Percentiles rank a stretch among this genome's conserved stretches.
These are phyloP conservation scores for Isatis tinctoria DNA, from an alignment of 345 rosid genomes.

Conservation along the genomic window DNA sequence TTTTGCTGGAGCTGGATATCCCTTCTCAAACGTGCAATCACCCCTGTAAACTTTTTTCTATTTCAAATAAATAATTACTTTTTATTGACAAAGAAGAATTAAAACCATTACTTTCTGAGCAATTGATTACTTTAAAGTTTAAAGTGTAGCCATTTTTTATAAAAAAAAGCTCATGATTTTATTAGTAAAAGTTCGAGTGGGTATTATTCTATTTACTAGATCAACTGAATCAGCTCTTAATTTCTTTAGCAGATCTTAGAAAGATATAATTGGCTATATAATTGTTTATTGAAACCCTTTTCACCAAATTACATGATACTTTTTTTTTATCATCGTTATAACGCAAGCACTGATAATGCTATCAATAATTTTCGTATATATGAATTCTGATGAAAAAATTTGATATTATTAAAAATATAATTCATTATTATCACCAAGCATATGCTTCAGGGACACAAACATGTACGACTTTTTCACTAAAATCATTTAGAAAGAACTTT, in stretches of 20 bases:
- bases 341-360: neutral
- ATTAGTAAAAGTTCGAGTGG: neutral
- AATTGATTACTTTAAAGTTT: conserved; percentile 3
- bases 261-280: neutral
- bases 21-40: neutral
- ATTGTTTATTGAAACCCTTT: neutral
- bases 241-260: neutral
- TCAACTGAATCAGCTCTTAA: neutral
- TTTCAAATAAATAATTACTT: neutral
- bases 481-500: neutral
- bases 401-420: neutral
- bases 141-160: neutral
- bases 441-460: neutral
- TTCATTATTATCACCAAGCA: neutral
- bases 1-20: conserved; percentile 16
- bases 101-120: neutral
- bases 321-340: neutral
- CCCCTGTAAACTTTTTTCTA: neutral
- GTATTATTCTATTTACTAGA: neutral
- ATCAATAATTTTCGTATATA: neutral
- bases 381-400: neutral
- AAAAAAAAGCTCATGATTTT: neutral
- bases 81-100: neutral
- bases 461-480: neutral
- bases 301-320: conserved; percentile 6